A percentile compares a stretch with the other conserved stretches of the same genome.
Conservation (phyloP, 2,329 filamentous ascomycete genomes). For the Trichophyton equinum region DNA sequence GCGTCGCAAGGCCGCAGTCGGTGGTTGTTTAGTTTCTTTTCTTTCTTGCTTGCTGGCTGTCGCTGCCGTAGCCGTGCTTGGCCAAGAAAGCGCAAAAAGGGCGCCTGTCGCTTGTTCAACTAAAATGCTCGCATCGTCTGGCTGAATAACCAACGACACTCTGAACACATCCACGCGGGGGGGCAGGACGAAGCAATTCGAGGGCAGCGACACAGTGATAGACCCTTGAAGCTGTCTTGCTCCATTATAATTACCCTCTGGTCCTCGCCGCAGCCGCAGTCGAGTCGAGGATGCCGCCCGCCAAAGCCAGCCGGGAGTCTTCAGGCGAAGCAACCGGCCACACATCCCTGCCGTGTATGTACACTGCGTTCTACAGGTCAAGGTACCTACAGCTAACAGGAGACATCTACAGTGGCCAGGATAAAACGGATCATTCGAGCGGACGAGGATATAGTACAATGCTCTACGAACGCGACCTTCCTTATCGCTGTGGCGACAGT, state of each 20-base stretch:
- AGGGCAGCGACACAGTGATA: background rate
- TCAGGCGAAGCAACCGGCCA: slow-evolving; percentile 49
- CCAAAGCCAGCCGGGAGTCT: background rate
- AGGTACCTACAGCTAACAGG: background rate
- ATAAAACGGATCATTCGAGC: slow-evolving; percentile 91
- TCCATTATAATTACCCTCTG: too few species aligned
- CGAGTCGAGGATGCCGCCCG: background rate
- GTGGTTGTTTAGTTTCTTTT: too few species aligned
- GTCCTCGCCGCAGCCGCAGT: background rate
- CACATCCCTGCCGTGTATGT: slow-evolving; percentile 69
- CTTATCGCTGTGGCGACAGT: slow-evolving; percentile 84
- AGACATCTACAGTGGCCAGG: slow-evolving; percentile 55
- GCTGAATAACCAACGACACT: background rate
- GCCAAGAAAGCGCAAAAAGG: background rate
- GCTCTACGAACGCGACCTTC: slow-evolving; percentile 89
- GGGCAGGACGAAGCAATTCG: background rate
- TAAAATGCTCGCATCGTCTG: background rate
- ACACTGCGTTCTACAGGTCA: background rate
- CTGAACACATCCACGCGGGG: background rate
- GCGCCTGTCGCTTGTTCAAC: background rate
- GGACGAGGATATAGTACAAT: slow-evolving; percentile 73
- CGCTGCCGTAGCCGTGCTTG: background rate
- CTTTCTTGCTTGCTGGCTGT: background rate
- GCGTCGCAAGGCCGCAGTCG: background rate
- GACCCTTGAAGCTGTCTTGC: background rate